Percentiles rank a stretch among this genome's conserved stretches.
These are phyloP conservation scores for Eucalyptus sp. DNA, from an alignment of 345 rosid species.

Conservation along the genomic window DNA sequence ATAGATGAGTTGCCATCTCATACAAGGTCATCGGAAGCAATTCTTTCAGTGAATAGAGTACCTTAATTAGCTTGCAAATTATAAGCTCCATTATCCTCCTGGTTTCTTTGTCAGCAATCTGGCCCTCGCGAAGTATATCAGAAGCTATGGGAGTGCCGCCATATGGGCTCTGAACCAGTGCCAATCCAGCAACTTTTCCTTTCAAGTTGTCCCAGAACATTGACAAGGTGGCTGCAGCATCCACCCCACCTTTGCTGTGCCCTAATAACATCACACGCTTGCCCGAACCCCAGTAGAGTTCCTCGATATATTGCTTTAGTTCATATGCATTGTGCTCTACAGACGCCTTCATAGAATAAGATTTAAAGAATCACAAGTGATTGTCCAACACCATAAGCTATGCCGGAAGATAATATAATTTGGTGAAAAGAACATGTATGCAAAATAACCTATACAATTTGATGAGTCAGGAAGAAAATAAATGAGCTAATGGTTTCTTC, in stretches of 20 bases:
- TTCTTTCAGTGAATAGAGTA: background rate
- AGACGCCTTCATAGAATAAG: conserved; percentile 31
- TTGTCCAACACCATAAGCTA: background rate
- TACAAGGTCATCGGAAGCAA: background rate
- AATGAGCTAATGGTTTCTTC: background rate
- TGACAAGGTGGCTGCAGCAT: conserved; percentile 72
- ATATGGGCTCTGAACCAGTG: conserved; percentile 61
- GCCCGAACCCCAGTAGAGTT: conserved; percentile 69
- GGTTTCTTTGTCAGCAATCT: conserved; percentile 59
- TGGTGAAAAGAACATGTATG: background rate
- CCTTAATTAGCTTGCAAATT: conserved; percentile 63
- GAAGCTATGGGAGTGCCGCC: conserved; percentile 66
- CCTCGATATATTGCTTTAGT: conserved; percentile 62
- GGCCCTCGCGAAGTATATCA: conserved; percentile 61
- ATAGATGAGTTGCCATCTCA: background rate
- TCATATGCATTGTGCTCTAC: conserved; percentile 70
- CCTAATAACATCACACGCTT: conserved; percentile 64
- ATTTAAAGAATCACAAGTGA: background rate
- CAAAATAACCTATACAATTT: background rate
- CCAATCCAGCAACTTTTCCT: conserved; percentile 64
- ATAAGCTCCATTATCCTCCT: conserved; percentile 53
- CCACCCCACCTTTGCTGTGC: conserved; percentile 74
- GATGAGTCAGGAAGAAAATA: background rate
- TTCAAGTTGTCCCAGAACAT: conserved; percentile 38
- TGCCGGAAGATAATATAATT: background rate